A percentile compares a stretch with the other conserved stretches of the same genome.
phyloP scores from a whole-genome alignment of 179 eudicot genomes.

The Patellifolia procumbens region DNA sequence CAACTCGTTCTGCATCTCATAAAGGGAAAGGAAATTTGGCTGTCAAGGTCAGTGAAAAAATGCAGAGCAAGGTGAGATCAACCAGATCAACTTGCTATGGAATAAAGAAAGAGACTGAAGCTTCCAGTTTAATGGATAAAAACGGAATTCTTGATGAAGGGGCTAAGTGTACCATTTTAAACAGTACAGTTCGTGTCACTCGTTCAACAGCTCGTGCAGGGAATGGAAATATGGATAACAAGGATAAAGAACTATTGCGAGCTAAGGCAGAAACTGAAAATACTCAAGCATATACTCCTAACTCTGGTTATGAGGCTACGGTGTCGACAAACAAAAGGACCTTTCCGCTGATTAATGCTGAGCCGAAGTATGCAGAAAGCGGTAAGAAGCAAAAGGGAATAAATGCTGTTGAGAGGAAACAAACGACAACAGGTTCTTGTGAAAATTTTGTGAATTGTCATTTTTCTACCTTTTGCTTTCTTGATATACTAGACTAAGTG shows the following conservation, averaged over 20 bases:
- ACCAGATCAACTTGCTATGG: not conserved
- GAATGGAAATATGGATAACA: not conserved
- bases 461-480: not conserved
- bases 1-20: constrained; percentile 36
- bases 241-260: constrained; percentile 4
- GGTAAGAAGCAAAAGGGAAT: constrained; percentile 21
- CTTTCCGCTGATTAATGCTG: constrained; percentile 12
- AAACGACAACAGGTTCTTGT: constrained; percentile 29
- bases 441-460: not conserved
- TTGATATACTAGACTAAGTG: not conserved
- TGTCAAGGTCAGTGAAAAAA: constrained; percentile 17
- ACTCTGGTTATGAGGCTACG: not conserved
- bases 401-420: constrained; percentile 7
- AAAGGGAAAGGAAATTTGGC: constrained; percentile 21
- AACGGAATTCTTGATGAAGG: not conserved
- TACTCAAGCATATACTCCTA: constrained; percentile 3
- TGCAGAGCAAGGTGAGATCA: constrained; percentile 15
- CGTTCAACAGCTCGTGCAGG: constrained; percentile 22
- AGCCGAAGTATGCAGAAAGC: constrained; percentile 20
- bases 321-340: constrained; percentile 22
- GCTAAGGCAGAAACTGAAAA: constrained; percentile 6
- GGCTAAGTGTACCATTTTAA: constrained; percentile 8
- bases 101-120: not conserved
- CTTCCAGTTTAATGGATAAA: not conserved
- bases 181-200: constrained; percentile 8